A percentile compares a stretch with the other conserved stretches of the same genome.
Evolutionary conservation across 192 early-diverging fungal genomes (phyloP).

Genomic region (Lobosporangium transversale): DNA sequence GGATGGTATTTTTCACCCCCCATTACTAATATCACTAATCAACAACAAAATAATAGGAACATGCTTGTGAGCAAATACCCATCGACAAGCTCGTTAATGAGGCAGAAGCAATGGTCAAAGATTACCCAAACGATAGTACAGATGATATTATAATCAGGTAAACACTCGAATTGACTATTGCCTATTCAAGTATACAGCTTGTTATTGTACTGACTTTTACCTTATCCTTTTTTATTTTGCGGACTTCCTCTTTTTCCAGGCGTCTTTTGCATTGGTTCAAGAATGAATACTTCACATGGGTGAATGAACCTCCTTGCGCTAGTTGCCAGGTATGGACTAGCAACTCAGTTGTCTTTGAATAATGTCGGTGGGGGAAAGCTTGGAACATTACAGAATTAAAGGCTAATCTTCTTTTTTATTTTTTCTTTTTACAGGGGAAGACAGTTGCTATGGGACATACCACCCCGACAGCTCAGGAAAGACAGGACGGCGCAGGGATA

Average conservation of each 20-base stretch:
- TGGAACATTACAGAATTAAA: too few relatives aligned
- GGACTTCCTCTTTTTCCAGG: too few relatives aligned
- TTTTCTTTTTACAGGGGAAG: conserved; percentile 15
- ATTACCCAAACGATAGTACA: conserved; percentile 35
- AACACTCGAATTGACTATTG: too few relatives aligned
- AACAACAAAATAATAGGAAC: conserved; percentile 37
- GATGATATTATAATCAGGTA: conserved; percentile 45
- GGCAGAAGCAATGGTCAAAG: conserved; percentile 40
- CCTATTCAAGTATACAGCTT: too few relatives aligned
- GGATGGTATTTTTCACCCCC: background rate
- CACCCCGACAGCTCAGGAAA: conserved; percentile 53
- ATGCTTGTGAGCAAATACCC: conserved; percentile 55
- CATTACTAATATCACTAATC: too few relatives aligned
- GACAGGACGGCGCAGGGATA: conserved; percentile 44
- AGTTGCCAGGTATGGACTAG: conserved; percentile 44
- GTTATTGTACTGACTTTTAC: too few relatives aligned
- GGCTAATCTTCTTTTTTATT: background rate
- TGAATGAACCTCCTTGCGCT: conserved; percentile 55
- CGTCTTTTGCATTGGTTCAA: conserved; percentile 65
- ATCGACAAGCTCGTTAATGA: conserved; percentile 55
- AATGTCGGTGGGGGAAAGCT: too few relatives aligned
- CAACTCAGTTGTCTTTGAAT: background rate
- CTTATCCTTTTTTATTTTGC: too few relatives aligned
- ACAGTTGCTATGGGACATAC: conserved; percentile 15
- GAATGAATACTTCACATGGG: conserved; percentile 63